These are phyloP conservation scores for Talaromyces borbonicus DNA, from an alignment of 495 filamentous ascomycete genomes.

Conservation along the genomic window DNA sequence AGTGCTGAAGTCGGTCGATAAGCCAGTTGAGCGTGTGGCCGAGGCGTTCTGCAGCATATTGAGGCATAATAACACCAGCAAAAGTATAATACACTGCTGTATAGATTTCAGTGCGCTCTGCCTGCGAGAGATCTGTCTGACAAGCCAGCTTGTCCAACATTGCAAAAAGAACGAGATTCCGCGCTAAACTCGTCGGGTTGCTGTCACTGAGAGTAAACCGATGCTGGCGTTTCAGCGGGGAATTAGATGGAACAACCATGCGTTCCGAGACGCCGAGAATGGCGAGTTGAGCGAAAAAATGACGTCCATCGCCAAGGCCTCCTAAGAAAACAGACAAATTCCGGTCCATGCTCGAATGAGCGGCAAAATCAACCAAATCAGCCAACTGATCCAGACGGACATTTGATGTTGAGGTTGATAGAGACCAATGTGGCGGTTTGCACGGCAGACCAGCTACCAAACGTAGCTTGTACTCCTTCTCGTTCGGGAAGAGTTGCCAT, in stretches of 20 bases:
- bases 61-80: constrained; percentile 1
- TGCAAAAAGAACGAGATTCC: constrained; percentile 3
- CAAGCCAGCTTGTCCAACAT: constrained; percentile 5
- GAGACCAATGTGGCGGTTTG: no score
- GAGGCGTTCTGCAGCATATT: neutral
- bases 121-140: neutral
- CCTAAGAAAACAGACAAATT: constrained; percentile 2
- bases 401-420: neutral
- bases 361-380: constrained; percentile 1
- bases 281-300: constrained; percentile 67
- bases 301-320: constrained; percentile 54
- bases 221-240: constrained; percentile 2
- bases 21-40: neutral
- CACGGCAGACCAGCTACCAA: neutral
- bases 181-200: neutral
- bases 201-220: constrained; percentile 1
- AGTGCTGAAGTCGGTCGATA: neutral
- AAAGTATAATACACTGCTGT: constrained; percentile 4
- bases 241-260: neutral
- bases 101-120: constrained; percentile 3
- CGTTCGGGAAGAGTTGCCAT: constrained; percentile 1
- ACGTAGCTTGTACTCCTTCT: neutral
- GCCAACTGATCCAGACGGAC: constrained; percentile 2
- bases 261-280: constrained; percentile 39
- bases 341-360: neutral